Conservation (phyloP, 176 grass and related monocot genomes). For the Zizania latifolia region DNA sequence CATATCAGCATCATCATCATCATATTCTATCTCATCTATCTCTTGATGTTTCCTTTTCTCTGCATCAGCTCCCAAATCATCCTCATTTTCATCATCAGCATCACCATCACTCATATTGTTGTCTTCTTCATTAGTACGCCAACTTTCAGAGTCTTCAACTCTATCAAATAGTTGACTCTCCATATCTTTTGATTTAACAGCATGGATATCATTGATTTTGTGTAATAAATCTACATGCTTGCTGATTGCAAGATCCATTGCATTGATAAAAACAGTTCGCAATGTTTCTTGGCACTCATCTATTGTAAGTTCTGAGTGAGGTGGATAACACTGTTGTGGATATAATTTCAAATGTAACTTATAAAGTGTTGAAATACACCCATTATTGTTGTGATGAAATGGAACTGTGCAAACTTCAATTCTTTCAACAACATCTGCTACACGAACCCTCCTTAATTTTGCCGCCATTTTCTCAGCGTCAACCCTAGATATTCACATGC, state of each 20-base stretch:
- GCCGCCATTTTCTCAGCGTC: constrained; percentile 35
- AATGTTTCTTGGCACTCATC: constrained; percentile 48
- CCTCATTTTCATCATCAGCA: too few species aligned
- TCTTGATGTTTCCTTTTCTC: constrained; percentile 54
- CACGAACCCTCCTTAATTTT: constrained; percentile 55
- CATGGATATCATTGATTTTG: constrained; percentile 64
- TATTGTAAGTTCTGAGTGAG: constrained; percentile 43
- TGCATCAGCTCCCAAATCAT: constrained; percentile 62
- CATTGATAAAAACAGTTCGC: constrained; percentile 58
- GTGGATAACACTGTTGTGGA: constrained; percentile 37
- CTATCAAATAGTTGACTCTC: constrained; percentile 32
- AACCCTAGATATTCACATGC: constrained; percentile 25
- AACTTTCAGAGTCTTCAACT: constrained; percentile 40
- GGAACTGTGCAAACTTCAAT: constrained; percentile 77
- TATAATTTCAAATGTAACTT: constrained; percentile 77
- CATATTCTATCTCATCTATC: constrained; percentile 88
- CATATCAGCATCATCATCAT: constrained; percentile 42
- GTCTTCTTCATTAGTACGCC: constrained; percentile 31
- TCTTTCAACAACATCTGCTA: constrained; percentile 59
- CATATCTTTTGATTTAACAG: constrained; percentile 36
- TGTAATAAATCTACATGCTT: constrained; percentile 68
- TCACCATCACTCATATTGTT: constrained; percentile 36
- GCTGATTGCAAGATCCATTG: constrained; percentile 72
- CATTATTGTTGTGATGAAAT: constrained; percentile 63
- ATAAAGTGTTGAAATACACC: constrained; percentile 59